Conservation (phyloP, 495 filamentous ascomycete species). For the Neurospora sp. region DNA sequence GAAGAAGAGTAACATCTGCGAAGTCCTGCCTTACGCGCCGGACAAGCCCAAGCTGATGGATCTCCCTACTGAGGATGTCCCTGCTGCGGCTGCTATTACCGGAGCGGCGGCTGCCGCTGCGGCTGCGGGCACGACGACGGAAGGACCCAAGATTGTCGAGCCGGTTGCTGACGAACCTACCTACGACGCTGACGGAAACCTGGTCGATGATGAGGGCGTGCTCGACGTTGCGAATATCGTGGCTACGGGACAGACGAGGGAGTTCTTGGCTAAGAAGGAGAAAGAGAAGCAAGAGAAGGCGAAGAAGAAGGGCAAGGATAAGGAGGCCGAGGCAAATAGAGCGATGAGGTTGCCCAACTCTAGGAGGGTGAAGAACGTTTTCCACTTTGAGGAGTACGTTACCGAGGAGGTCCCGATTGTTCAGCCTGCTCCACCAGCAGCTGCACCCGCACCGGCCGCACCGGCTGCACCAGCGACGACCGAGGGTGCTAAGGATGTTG, state of each 20-base stretch:
- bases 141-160: conserved; percentile 25
- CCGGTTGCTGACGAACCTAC: conserved; percentile 42
- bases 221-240: conserved; percentile 93
- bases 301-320: conserved; percentile 40
- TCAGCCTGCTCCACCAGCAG: conserved; percentile 30
- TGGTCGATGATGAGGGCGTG: conserved; percentile 65
- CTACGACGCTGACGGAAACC: conserved; percentile 34
- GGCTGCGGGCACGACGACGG: conserved; percentile 8
- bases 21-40: conserved; percentile 63
- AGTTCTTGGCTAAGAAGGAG: conserved; percentile 84
- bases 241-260: conserved; percentile 77
- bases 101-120: conserved; percentile 17
- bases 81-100: conserved; percentile 36
- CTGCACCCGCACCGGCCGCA: conserved; percentile 5
- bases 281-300: conserved; percentile 75
- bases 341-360: conserved; percentile 65
- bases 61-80: conserved; percentile 49
- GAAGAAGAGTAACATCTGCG: conserved; percentile 80
- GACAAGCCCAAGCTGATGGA: conserved; percentile 46
- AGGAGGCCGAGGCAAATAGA: conserved; percentile 50
- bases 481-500: conserved; percentile 18
- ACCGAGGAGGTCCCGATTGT: conserved; percentile 44
- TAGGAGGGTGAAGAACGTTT: conserved; percentile 63
- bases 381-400: conserved; percentile 72
- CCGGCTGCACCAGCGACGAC: not conserved